These are phyloP conservation scores for Paramecium pentaurelia DNA, from an alignment of 73 alveolate species.

Conservation along the genomic window DNA sequence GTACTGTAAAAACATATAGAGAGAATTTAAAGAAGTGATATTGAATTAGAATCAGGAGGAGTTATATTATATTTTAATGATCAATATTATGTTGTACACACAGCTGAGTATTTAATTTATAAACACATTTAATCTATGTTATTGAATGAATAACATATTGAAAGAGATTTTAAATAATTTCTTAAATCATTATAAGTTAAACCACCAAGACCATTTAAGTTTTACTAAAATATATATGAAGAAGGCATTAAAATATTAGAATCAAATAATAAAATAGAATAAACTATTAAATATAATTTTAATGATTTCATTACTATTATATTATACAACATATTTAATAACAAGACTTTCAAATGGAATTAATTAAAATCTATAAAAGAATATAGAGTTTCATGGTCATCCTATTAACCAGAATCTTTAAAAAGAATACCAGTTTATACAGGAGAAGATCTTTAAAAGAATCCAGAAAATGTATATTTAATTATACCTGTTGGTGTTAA, in stretches of 20 bases:
- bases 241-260: background rate
- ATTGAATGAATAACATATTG: background rate
- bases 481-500: background rate
- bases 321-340: background rate
- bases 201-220: constrained; percentile 7
- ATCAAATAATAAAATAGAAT: no score
- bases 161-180: background rate
- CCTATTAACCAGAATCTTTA: background rate
- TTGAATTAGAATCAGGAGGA: background rate
- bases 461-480: background rate
- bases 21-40: constrained; percentile 30
- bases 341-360: background rate
- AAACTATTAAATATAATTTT: background rate
- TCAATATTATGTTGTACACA: background rate
- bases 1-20: background rate
- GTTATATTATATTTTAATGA: background rate
- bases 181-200: background rate
- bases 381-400: background rate
- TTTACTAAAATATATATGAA: background rate
- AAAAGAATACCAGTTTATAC: constrained; percentile 1
- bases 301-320: background rate
- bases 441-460: background rate
- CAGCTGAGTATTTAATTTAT: background rate
- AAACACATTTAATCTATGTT: background rate
- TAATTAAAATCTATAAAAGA: background rate